phyloP scores from a whole-genome alignment of 73 alveolate genomes.

The Symbiodinium natans region DNA sequence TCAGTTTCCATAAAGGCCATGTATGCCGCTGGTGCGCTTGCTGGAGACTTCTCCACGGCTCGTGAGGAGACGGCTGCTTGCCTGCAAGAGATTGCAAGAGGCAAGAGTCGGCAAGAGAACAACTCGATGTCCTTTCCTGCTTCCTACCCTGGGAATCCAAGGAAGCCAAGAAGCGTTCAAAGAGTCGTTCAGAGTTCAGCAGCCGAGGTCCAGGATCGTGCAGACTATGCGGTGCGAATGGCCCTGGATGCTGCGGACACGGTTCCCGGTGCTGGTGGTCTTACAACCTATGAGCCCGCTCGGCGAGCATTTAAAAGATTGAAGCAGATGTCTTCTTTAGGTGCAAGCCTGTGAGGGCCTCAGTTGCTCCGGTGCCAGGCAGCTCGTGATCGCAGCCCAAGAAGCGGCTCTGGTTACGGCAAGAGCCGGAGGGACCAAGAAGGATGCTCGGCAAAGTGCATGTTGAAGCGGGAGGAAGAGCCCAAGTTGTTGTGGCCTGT shows the following conservation, averaged over 20 bases:
- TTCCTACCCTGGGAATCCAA: no score
- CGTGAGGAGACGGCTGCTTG: conserved; percentile 48
- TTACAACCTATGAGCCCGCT: background rate
- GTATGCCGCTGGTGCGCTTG: conserved; percentile 72
- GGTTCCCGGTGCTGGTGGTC: conserved; percentile 11
- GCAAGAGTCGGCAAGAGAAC: no score
- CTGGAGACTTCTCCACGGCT: conserved; percentile 60
- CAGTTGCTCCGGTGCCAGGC: background rate
- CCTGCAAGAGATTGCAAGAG: background rate
- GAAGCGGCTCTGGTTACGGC: conserved; percentile 35
- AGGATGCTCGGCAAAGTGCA: background rate
- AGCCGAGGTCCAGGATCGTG: conserved; percentile 58
- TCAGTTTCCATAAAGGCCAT: conserved; percentile 40
- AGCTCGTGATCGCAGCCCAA: conserved; percentile 31
- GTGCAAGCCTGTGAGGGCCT: no score
- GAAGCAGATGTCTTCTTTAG: background rate
- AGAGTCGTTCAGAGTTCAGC: no score
- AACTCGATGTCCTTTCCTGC: no score
- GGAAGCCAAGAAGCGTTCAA: background rate
- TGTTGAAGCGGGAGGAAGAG: no score
- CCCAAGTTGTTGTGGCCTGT: no score
- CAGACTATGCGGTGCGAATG: conserved; percentile 69
- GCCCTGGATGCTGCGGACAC: conserved; percentile 79
- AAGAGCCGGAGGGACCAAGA: conserved; percentile 18
- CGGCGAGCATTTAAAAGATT: background rate